These are phyloP conservation scores for Chaetomiaceae sp. DNA, from an alignment of 2,329 filamentous ascomycete genomes.

Conservation along the genomic window DNA sequence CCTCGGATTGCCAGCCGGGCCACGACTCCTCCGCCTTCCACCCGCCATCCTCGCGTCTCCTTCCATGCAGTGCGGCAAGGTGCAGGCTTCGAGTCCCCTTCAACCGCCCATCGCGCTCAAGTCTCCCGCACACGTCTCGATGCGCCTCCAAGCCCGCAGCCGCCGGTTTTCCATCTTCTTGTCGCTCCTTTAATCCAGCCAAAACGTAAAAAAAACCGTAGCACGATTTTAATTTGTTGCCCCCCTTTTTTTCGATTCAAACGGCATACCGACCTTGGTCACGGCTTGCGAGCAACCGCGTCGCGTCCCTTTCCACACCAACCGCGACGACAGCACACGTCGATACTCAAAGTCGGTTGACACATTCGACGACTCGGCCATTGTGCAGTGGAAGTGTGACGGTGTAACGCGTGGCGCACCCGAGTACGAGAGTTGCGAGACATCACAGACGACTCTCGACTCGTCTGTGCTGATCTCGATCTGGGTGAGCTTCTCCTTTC, in stretches of 20 bases:
- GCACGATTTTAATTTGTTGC: conserved; percentile 14
- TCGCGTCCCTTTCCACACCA: conserved; percentile 15
- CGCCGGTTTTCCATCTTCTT: conserved; percentile 18
- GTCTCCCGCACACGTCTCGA: conserved; percentile 17
- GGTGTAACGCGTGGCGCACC: conserved; percentile 15
- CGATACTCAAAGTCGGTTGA: background rate
- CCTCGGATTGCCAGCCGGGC: conserved; percentile 11
- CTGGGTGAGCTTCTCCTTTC: conserved; percentile 37
- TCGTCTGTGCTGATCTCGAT: conserved; percentile 60
- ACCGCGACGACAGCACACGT: conserved; percentile 6
- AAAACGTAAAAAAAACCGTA: conserved; percentile 8
- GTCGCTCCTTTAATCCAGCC: conserved; percentile 24
- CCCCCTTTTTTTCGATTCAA: conserved; percentile 15
- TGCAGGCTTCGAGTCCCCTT: conserved; percentile 19
- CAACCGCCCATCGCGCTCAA: conserved; percentile 8
- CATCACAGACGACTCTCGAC: conserved; percentile 49
- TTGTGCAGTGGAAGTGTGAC: background rate
- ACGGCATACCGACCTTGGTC: conserved; percentile 8
- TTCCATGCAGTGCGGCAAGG: conserved; percentile 19
- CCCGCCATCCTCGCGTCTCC: conserved; percentile 21
- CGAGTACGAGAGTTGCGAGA: conserved; percentile 32
- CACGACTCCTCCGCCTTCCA: conserved; percentile 16
- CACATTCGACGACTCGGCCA: background rate
- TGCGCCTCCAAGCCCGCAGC: conserved; percentile 14
- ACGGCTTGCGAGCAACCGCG: conserved; percentile 16